These are phyloP conservation scores for Tylopilus felleus DNA, from an alignment of 768 basidiomycete genomes.

Conservation along the genomic window DNA sequence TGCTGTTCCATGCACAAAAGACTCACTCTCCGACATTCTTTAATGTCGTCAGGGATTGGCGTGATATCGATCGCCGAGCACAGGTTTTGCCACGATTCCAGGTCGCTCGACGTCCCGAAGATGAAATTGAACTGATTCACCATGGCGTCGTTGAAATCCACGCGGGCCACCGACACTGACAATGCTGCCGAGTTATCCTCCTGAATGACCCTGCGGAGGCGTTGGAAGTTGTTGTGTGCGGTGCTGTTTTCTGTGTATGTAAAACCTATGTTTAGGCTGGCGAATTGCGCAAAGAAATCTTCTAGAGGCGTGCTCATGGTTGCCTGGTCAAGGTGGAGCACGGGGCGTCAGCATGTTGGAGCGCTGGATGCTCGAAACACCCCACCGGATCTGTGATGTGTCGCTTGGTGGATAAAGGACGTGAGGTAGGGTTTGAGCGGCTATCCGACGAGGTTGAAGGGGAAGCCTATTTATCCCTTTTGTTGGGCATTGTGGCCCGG, in stretches of 20 bases:
- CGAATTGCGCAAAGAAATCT: constrained; percentile 23
- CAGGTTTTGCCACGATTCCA: constrained; percentile 25
- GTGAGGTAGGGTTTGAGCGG: not conserved
- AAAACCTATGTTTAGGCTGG: constrained; percentile 10
- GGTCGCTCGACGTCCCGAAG: constrained; percentile 17
- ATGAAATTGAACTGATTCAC: constrained; percentile 24
- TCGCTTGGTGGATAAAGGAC: not conserved
- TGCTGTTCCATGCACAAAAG: not conserved
- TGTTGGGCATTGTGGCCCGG: not conserved
- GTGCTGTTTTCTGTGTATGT: constrained; percentile 9
- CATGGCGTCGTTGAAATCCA: constrained; percentile 20
- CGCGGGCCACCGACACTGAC: rapidly evolving
- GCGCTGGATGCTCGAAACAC: too few relatives aligned
- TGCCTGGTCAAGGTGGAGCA: not conserved
- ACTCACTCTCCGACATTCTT: constrained; percentile 18
- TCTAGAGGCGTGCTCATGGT: constrained; percentile 19
- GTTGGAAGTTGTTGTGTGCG: constrained; percentile 21
- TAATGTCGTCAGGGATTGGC: constrained; percentile 19
- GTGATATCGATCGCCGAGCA: constrained; percentile 21
- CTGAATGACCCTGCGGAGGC: constrained; percentile 7
- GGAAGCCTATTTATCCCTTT: not conserved
- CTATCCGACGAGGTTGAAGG: too few relatives aligned
- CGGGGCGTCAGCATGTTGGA: not conserved
- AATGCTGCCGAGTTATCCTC: not conserved
- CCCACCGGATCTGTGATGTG: not conserved